Base-by-base conservation (phyloP, 768 basidiomycete genomes). In the Lanmaoa pseudosensibilis region DNA sequence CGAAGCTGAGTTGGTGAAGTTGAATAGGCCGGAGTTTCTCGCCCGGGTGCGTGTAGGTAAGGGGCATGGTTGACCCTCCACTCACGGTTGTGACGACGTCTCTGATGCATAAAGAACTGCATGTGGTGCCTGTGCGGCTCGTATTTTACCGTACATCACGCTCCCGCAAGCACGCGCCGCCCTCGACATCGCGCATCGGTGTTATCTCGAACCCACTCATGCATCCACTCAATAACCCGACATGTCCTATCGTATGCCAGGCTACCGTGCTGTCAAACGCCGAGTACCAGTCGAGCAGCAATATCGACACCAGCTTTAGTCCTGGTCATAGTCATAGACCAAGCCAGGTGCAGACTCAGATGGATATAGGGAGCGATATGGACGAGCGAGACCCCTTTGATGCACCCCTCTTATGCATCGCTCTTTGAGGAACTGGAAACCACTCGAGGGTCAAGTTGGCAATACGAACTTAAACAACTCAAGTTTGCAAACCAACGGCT, bases 401-500 rank as follows among this genome's bases (percentile, higher is more conserved):
- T 50, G 32, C 69, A 64, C 39, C 32, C 65, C 2, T 25, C 44
- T 10, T 38, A 11, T 7, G 65, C 72, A 56, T 78, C 90, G 60
- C 69, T 93, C 18, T 93, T 92, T 58, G 84, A 83, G 39, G 90
- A 91, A 68, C 78, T 94, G 15, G 84, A 88, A 41, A 79, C 81
- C 0, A 70, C 74, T 15, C 75, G 87, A 5, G 86, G 83, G 12
- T 87, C 87, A 33, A 92, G 90, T 61, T 97, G 94, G 94, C 94
- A 96, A 74, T 96, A 93, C 63, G 92, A 94, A 74, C 77, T 95
- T 46, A 88, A 92, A 73, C 90, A 94, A 70, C 77, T 94, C 61
- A 80, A 85, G 66, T 85, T 86, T 64, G 77, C 80, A 50, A 93
- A 92, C 65, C 78, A 83, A 71, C 72, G 84, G 57, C 60, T 92